Base-by-base conservation (phyloP, 1,284 basidiomycete genomes). In the Leccinum pachyderme region DNA sequence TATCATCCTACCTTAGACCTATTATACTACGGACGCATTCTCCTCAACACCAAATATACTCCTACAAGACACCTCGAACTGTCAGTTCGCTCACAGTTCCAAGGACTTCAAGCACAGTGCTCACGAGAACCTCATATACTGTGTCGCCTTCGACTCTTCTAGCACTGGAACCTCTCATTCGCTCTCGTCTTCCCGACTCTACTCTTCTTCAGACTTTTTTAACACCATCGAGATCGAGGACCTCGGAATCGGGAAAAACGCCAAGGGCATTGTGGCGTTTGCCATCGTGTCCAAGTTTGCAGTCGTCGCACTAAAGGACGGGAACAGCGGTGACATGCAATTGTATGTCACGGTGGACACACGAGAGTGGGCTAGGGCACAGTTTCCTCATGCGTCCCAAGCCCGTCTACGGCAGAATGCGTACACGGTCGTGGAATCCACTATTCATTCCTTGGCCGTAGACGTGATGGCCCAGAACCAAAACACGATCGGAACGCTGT, bases 391-490 rank as follows among this genome's bases (percentile, higher is more conserved):
- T 63, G 89, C 91, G 4, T 84, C 84, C 0, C 87, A 85, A 8
- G 87, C 91, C 5, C 80, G 82, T 43, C 79, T 95, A 4, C 81
- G 84, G 7, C 93, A 95, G 72, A 95, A 94, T 66, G 93, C 91
- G 8, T 98, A 99, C 71, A 99, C 96, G 0, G 87, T 99, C 60
- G 91, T 99, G 55, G 95, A 98, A 71, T 89, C 87, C 13, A 96
- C 94, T 2, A 86, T 87, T 0, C 92, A 98, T 68, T 97, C 93
- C 9, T 82, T 99, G 39, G 92, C 90, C 13, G 92, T 99, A 41
- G 97, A 99, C 66, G 95, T 98, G 49, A 81, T 95, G 52, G 78
- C 91, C 4, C 85, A 90, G 52, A 86, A 92, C 51, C 75, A 77
- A 43, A 80, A 81, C 56, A 77, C 83, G 8, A 85, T 95, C 22